Percentiles rank a stretch among this genome's conserved stretches.
These are phyloP conservation scores for Calonectria pteridis DNA, from an alignment of 2,329 filamentous ascomycete species.

Conservation along the genomic window DNA sequence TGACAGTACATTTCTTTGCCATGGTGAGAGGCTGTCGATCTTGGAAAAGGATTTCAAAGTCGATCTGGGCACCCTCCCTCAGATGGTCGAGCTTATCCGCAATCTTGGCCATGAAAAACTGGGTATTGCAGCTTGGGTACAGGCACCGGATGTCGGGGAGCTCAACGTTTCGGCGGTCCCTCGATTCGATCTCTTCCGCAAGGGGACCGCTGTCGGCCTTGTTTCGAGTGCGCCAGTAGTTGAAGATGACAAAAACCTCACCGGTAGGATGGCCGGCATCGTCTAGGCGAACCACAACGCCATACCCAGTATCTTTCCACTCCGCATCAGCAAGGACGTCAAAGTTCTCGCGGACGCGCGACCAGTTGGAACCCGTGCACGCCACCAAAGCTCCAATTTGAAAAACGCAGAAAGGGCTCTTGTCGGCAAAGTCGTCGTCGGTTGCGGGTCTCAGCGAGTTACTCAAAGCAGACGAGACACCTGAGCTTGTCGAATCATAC, in stretches of 20 bases:
- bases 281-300: not conserved
- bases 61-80: not conserved
- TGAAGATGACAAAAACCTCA: not conserved
- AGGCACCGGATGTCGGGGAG: not conserved
- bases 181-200: not conserved
- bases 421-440: not conserved
- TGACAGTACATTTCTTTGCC: not conserved
- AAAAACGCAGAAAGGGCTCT: not conserved
- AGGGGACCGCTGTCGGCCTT: not conserved
- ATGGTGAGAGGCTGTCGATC: not conserved
- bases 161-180: not conserved
- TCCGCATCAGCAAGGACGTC: not conserved
- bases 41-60: not conserved
- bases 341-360: not conserved
- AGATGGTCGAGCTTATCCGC: not conserved
- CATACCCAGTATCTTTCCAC: not conserved
- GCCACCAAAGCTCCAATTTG: not conserved
- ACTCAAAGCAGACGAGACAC: not conserved
- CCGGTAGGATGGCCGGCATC: not conserved
- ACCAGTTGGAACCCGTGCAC: not conserved
- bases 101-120: not conserved
- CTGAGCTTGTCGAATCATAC: too few relatives aligned
- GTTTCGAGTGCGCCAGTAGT: not conserved
- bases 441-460: not conserved
- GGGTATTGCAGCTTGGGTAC: not conserved